Conservation (phyloP, 305 asterid species). For the Solanum hybrid region DNA sequence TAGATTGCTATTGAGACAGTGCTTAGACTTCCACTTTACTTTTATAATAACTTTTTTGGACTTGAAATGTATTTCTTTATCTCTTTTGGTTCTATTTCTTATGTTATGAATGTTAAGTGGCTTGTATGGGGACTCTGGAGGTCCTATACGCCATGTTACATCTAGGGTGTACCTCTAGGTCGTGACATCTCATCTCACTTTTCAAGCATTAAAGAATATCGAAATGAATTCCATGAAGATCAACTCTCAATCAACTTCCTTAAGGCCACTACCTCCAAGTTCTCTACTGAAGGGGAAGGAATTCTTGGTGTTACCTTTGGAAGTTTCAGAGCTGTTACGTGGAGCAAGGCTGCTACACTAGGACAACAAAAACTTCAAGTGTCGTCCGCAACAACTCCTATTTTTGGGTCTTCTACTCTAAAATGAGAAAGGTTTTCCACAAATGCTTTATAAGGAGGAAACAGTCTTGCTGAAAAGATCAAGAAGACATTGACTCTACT, state of each 20-base stretch:
- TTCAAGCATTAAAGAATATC: too few relatives aligned
- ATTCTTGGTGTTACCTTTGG: not conserved
- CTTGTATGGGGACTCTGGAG: too few relatives aligned
- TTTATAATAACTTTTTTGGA: too few relatives aligned
- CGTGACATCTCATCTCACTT: not conserved
- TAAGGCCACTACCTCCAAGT: not conserved
- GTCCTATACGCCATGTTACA: too few relatives aligned
- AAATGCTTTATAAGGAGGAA: not conserved
- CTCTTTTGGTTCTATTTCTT: too few relatives aligned
- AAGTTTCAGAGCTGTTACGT: not conserved
- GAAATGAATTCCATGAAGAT: not conserved
- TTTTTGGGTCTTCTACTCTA: not conserved
- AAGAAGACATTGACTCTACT: not conserved
- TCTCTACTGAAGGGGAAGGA: not conserved
- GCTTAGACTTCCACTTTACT: too few relatives aligned
- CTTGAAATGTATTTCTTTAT: too few relatives aligned
- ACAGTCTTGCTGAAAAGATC: not conserved
- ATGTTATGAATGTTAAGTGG: too few relatives aligned
- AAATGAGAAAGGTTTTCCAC: not conserved
- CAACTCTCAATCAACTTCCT: not conserved
- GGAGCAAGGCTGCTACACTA: not conserved
- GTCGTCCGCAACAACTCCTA: not conserved
- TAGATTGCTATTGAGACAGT: too few relatives aligned
- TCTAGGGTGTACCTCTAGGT: too few relatives aligned
- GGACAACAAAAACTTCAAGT: not conserved